phyloP scores from a whole-genome alignment of 192 early-diverging fungal species.

The Mortierella claussenii region DNA sequence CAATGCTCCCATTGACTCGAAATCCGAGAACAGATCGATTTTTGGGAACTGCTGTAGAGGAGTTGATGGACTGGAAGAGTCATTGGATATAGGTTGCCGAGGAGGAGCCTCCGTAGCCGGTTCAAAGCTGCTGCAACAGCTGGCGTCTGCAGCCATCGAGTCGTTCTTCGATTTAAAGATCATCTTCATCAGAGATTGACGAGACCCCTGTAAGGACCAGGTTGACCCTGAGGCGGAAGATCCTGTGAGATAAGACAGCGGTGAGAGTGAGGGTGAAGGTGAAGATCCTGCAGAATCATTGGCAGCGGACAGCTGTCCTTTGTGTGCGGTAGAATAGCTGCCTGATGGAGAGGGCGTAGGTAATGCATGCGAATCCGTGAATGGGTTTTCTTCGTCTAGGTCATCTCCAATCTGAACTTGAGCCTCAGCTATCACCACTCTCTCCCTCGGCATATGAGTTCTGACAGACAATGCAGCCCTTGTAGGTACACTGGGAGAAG shows the following conservation, averaged over 20 bases:
- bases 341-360: conserved; percentile 1
- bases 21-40: conserved; percentile 33
- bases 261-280: conserved; percentile 33
- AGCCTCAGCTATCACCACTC: conserved; percentile 37
- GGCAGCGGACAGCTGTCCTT: neutral
- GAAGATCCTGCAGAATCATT: conserved; percentile 12
- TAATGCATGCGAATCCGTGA: conserved; percentile 43
- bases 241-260: conserved; percentile 44
- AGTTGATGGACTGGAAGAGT: neutral
- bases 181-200: conserved; percentile 47
- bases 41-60: conserved; percentile 6
- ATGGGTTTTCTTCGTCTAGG: conserved; percentile 41
- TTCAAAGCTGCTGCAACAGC: neutral
- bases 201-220: conserved; percentile 49
- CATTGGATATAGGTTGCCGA: too few relatives aligned
- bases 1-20: conserved; percentile 7
- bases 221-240: conserved; percentile 29
- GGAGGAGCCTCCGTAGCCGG: neutral
- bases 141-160: neutral
- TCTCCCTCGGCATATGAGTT: conserved; percentile 10
- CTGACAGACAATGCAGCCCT: conserved; percentile 17
- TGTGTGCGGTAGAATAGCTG: neutral
- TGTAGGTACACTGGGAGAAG: conserved; percentile 18
- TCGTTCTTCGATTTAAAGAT: conserved; percentile 50
- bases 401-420: conserved; percentile 49